Evolutionary conservation across 768 basidiomycete species (phyloP).

Genomic region (Rhodocollybia butyracea): DNA sequence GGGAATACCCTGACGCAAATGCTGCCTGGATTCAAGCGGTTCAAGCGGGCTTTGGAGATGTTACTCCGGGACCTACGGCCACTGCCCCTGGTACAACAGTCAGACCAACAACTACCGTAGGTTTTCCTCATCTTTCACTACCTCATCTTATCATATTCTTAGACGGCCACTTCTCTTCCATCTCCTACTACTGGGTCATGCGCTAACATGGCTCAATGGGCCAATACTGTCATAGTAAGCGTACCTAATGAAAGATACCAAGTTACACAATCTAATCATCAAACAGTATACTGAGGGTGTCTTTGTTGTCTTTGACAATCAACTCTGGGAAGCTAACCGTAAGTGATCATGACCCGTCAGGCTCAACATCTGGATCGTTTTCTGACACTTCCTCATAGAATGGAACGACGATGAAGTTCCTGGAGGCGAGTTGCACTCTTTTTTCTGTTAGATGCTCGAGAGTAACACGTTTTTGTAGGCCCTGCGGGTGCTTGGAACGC

Average conservation of each 20-base stretch:
- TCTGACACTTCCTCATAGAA: neutral
- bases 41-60: neutral
- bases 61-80: neutral
- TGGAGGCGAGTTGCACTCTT: neutral
- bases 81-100: neutral
- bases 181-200: neutral
- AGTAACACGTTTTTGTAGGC: neutral
- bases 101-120: neutral
- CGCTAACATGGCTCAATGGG: neutral
- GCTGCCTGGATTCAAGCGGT: conserved; percentile 39
- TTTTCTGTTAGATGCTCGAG: neutral
- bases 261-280: neutral
- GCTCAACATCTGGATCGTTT: neutral
- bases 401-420: neutral
- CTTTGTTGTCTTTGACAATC: neutral
- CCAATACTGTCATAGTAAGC: neutral
- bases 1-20: conserved; percentile 38
- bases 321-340: neutral
- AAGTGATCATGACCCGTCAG: neutral
- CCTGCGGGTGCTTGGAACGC: neutral
- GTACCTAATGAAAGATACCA: neutral
- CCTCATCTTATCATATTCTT: neutral
- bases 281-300: neutral
- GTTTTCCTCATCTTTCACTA: neutral
- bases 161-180: neutral